Evolutionary conservation across 257 asterid species (phyloP).

Genomic region (Scutellaria barbata): DNA sequence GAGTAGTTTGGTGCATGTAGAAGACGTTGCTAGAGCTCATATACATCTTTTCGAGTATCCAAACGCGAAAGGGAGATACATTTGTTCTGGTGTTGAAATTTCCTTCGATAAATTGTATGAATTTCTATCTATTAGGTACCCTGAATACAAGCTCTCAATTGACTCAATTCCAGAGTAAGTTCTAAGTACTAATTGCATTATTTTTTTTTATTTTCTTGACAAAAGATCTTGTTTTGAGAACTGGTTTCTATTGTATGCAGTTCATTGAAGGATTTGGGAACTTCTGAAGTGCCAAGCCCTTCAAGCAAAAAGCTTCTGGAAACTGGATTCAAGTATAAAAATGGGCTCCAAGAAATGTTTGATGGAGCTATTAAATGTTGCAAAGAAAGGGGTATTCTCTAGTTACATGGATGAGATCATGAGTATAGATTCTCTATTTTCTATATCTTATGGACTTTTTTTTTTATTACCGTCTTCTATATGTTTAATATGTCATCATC

Average conservation of each 20-base stretch:
- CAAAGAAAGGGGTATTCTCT: conserved; percentile 41
- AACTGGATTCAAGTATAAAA: conserved; percentile 45
- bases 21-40: conserved; percentile 58
- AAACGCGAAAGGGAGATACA: conserved; percentile 54
- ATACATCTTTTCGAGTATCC: conserved; percentile 53
- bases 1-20: conserved; percentile 44
- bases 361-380: conserved; percentile 51
- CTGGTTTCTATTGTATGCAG: conserved; percentile 3
- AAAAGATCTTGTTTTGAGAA: background rate
- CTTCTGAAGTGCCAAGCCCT: conserved; percentile 27
- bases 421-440: too few relatives aligned
- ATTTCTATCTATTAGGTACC: conserved; percentile 45
- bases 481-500: too few relatives aligned
- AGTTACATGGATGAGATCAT: conserved; percentile 5
- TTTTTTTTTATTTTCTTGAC: background rate
- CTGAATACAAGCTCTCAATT: conserved; percentile 45
- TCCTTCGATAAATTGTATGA: conserved; percentile 34
- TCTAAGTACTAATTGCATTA: too few relatives aligned
- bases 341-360: conserved; percentile 51
- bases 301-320: conserved; percentile 48
- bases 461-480: too few relatives aligned
- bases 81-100: conserved; percentile 45
- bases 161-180: conserved; percentile 43
- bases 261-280: conserved; percentile 33
- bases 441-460: too few relatives aligned